phyloP scores from a whole-genome alignment of 495 filamentous ascomycete species.

The Rostrohypoxylon terebratum region DNA sequence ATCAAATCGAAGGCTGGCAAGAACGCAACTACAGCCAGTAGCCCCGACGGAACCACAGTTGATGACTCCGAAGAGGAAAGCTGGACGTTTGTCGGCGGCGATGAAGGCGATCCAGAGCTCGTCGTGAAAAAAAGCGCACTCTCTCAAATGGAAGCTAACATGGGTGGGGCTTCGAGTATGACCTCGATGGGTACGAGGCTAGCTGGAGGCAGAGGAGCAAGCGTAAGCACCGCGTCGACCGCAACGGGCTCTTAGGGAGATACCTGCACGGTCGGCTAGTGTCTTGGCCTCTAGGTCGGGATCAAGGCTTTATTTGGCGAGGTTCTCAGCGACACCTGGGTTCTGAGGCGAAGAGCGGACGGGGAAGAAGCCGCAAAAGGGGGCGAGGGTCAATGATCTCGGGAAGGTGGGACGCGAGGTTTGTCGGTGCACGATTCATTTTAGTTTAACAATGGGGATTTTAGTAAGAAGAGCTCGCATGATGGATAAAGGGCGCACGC shows the following conservation, averaged over 20 bases:
- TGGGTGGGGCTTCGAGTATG: slow-evolving; percentile 1
- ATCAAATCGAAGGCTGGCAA: slow-evolving; percentile 70
- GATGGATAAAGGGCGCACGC: slow-evolving; percentile 13
- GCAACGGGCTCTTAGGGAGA: slow-evolving; percentile 42
- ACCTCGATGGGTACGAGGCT: slow-evolving; percentile 30
- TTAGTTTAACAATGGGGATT: slow-evolving; percentile 5
- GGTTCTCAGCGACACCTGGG: slow-evolving; percentile 10
- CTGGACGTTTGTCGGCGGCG: slow-evolving; percentile 62
- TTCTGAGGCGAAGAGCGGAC: slow-evolving; percentile 7
- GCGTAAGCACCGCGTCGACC: slow-evolving; percentile 16
- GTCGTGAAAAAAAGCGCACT: slow-evolving; percentile 48
- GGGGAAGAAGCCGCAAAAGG: background rate
- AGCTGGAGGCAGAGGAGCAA: slow-evolving; percentile 27
- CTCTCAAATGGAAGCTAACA: slow-evolving; percentile 41
- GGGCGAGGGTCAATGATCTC: background rate
- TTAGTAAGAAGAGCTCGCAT: slow-evolving; percentile 4
- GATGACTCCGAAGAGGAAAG: slow-evolving; percentile 60
- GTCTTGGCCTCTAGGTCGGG: slow-evolving; percentile 28
- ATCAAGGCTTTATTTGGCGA: slow-evolving; percentile 23
- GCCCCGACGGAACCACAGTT: slow-evolving; percentile 43
- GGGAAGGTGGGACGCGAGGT: background rate
- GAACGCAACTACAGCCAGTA: slow-evolving; percentile 54
- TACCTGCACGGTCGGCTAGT: slow-evolving; percentile 40
- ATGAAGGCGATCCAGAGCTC: slow-evolving; percentile 51
- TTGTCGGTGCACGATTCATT: background rate